Conservation (phyloP, 2,329 filamentous ascomycete genomes). For the Reticulascus tulasneorum region DNA sequence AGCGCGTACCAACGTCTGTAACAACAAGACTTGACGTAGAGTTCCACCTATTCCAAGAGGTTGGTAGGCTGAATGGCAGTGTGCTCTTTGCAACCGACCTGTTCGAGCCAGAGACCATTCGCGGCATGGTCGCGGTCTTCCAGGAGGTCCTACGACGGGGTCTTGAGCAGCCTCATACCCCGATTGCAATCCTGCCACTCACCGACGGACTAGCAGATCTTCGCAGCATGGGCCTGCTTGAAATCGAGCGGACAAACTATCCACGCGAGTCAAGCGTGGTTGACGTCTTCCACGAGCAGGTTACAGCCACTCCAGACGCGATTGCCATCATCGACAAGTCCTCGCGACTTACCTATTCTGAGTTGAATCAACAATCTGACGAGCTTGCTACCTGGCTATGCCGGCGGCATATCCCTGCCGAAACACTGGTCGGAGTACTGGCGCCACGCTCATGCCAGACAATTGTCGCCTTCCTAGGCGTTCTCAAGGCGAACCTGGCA, state of each 20-base stretch:
- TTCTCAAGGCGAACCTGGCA: conserved; percentile 21
- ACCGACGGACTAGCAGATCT: conserved; percentile 5
- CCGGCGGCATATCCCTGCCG: neutral
- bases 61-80: conserved; percentile 5
- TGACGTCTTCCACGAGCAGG: conserved; percentile 20
- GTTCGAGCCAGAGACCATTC: conserved; percentile 6
- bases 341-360: conserved; percentile 13
- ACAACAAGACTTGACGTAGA: conserved; percentile 6
- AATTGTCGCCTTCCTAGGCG: conserved; percentile 18
- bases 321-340: conserved; percentile 17
- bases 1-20: neutral
- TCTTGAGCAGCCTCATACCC: conserved; percentile 5
- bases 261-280: conserved; percentile 17
- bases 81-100: conserved; percentile 18
- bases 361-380: conserved; percentile 16
- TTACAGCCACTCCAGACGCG: conserved; percentile 4
- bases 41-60: conserved; percentile 19
- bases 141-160: neutral
- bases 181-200: neutral
- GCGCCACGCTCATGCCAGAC: conserved; percentile 19
- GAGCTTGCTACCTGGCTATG: conserved; percentile 6
- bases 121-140: neutral
- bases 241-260: conserved; percentile 12
- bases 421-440: conserved; percentile 16
- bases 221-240: conserved; percentile 13